Percentiles rank a stretch among this genome's conserved stretches.
phyloP scores from a whole-genome alignment of 495 filamentous ascomycete species.

The Xylaria venustula region DNA sequence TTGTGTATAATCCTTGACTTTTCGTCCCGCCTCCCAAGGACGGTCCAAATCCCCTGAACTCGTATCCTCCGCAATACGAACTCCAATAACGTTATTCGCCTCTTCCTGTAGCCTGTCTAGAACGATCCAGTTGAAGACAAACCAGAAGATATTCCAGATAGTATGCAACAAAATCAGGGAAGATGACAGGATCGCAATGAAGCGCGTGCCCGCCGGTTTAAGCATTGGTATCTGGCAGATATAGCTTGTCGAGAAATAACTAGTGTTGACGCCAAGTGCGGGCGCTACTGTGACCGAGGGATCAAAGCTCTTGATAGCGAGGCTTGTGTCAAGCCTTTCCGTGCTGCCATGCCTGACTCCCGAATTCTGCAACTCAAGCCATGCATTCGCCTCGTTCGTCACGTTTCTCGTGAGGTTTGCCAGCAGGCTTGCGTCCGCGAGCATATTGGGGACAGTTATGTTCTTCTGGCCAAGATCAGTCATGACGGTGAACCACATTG shows the following conservation, averaged over 20 bases:
- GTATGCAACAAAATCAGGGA: not conserved
- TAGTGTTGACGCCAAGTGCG: not conserved
- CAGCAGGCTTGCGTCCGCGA: not conserved
- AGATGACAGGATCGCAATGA: not conserved
- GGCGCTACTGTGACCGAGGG: not conserved
- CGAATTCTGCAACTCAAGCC: not conserved
- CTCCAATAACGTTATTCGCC: not conserved
- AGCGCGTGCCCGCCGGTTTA: not conserved
- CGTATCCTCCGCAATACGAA: not conserved
- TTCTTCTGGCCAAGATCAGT: not conserved
- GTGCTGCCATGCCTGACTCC: not conserved
- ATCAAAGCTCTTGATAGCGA: not conserved
- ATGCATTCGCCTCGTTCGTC: not conserved
- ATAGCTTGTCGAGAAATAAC: not conserved
- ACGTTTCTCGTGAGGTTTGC: not conserved
- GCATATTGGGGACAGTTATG: not conserved
- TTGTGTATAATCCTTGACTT: not conserved
- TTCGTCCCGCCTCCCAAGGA: not conserved
- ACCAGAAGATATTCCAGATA: not conserved
- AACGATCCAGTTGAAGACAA: not conserved
- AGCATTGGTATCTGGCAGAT: not conserved
- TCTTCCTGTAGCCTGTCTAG: not conserved
- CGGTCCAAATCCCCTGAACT: not conserved
- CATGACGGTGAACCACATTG: slow-evolving; percentile 7
- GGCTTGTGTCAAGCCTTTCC: not conserved